Evolutionary conservation across 805 yeast genomes (phyloP).

Genomic region (Yueomyces sinensis): DNA sequence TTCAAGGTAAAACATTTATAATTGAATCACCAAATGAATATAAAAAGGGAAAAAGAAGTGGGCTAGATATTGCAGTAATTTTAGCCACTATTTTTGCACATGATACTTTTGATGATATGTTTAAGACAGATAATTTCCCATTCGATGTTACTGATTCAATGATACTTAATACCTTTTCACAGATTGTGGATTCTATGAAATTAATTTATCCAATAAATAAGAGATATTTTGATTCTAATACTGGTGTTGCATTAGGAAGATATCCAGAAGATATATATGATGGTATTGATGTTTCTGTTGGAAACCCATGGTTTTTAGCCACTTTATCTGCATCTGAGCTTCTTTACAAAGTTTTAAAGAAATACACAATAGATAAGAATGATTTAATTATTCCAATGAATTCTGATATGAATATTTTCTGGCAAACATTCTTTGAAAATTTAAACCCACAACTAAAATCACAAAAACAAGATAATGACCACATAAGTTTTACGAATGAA

Average conservation of each 20-base stretch:
- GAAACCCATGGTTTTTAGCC: conserved; percentile 88
- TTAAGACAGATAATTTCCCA: conserved; percentile 29
- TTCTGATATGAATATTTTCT: conserved; percentile 12
- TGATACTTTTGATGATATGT: conserved; percentile 16
- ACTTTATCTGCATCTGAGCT: conserved; percentile 60
- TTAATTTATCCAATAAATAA: conserved; percentile 67
- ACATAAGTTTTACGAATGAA: conserved; percentile 4
- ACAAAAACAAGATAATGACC: conserved; percentile 2
- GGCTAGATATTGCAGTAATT: conserved; percentile 69
- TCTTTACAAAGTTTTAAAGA: conserved; percentile 40
- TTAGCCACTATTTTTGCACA: conserved; percentile 31
- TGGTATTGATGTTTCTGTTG: conserved; percentile 58
- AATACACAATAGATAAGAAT: conserved; percentile 25
- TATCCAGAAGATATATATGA: conserved; percentile 89
- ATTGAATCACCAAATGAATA: conserved; percentile 50
- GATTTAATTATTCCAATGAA: conserved; percentile 31
- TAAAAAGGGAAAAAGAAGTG: conserved; percentile 37
- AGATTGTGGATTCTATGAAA: conserved; percentile 56
- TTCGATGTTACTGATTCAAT: conserved; percentile 46
- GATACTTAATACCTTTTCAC: conserved; percentile 49
- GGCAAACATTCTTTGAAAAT: conserved; percentile 13
- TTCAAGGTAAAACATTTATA: conserved; percentile 35
- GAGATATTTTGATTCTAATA: conserved; percentile 21
- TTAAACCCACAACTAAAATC: background rate
- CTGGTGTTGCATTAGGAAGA: conserved; percentile 66